These are phyloP conservation scores for Astraeus odoratus DNA, from an alignment of 768 basidiomycete genomes.

Conservation along the genomic window DNA sequence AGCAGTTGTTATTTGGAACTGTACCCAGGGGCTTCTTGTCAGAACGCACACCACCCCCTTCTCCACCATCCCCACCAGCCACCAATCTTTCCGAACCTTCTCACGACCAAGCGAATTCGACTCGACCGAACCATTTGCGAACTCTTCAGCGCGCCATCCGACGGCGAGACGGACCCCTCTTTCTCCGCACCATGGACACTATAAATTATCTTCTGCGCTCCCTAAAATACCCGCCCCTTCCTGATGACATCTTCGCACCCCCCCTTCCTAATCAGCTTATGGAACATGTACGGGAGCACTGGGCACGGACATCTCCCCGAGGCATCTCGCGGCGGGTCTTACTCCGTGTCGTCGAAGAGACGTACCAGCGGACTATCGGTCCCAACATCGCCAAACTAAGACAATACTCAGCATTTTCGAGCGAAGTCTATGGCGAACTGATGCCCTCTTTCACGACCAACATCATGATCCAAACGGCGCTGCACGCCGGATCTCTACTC, in stretches of 20 bases:
- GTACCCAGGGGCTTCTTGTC: conserved; percentile 39
- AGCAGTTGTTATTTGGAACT: conserved; percentile 61
- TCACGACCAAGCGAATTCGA: conserved; percentile 23
- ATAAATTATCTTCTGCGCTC: conserved; percentile 57
- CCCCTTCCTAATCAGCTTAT: conserved; percentile 43
- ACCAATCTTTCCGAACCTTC: conserved; percentile 23
- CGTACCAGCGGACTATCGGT: conserved; percentile 89
- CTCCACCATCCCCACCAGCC: conserved; percentile 30
- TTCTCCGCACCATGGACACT: conserved; percentile 50
- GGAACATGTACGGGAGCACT: conserved; percentile 35
- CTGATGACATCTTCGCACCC: conserved; percentile 43
- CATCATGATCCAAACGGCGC: conserved; percentile 43
- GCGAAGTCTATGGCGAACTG: conserved; percentile 85
- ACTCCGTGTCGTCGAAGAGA: conserved; percentile 79
- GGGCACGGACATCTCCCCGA: conserved; percentile 32
- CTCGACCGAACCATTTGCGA: conserved; percentile 40
- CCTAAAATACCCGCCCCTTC: conserved; percentile 60
- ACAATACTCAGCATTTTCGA: conserved; percentile 77
- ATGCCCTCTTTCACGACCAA: conserved; percentile 66
- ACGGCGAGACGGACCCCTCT: conserved; percentile 63
- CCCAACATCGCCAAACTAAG: conserved; percentile 78
- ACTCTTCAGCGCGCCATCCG: conserved; percentile 65
- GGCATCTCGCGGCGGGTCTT: conserved; percentile 62
- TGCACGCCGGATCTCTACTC: conserved; percentile 56
- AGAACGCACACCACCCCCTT: conserved; percentile 25